Evolutionary conservation across 1,139 yeast genomes (phyloP).

Genomic region (Pichia sp.): DNA sequence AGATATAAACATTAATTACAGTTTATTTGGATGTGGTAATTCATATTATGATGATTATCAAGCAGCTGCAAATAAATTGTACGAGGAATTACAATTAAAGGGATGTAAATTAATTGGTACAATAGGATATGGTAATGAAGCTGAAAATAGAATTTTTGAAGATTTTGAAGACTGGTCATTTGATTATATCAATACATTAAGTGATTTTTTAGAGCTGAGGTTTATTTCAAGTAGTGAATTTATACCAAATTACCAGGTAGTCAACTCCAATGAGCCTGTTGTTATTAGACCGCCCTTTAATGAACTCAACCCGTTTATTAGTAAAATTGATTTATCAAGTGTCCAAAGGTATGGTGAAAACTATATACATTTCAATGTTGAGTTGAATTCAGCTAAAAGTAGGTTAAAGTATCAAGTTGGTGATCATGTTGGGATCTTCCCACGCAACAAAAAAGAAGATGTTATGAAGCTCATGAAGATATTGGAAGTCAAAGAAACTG

Average conservation of each 20-base stretch:
- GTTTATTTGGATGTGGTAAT: conserved; percentile 88
- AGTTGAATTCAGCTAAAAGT: conserved; percentile 65
- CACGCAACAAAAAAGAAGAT: conserved; percentile 71
- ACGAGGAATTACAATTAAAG: conserved; percentile 41
- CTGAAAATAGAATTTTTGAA: conserved; percentile 85
- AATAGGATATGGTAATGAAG: conserved; percentile 90
- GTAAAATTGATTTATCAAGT: conserved; percentile 59
- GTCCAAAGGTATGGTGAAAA: conserved; percentile 42
- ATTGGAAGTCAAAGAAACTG: conserved; percentile 28
- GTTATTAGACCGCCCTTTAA: conserved; percentile 53
- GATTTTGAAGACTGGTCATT: conserved; percentile 92
- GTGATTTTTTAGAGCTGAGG: conserved; percentile 16
- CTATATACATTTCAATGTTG: conserved; percentile 65
- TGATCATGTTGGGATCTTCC: conserved; percentile 92
- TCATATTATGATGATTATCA: conserved; percentile 87
- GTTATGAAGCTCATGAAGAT: conserved; percentile 56
- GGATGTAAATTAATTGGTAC: conserved; percentile 66
- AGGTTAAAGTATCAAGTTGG: conserved; percentile 85
- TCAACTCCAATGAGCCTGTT: conserved; percentile 37
- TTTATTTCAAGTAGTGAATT: conserved; percentile 41
- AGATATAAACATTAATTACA: conserved; percentile 38
- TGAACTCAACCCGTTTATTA: conserved; percentile 71
- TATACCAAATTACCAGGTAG: conserved; percentile 5
- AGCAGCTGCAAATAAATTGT: conserved; percentile 64
- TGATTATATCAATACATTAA: conserved; percentile 52